Evolutionary conservation across 129 eudicot genomes (phyloP).

Genomic region (Chrysanthemum makinoi): DNA sequence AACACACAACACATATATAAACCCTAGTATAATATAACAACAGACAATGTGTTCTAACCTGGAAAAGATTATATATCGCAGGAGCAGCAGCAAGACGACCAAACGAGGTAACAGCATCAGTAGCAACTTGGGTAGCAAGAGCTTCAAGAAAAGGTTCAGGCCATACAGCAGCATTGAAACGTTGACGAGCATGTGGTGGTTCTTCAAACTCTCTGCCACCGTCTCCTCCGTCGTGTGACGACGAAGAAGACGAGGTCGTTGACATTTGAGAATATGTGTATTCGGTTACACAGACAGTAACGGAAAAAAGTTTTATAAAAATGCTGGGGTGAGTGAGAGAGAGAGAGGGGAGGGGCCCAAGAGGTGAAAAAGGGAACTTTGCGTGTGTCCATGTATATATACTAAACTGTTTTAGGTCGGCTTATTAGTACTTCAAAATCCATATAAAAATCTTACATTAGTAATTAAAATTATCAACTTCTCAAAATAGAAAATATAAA

Average conservation of each 20-base stretch:
- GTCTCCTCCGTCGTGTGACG: conserved; percentile 36
- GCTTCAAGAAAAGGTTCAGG: conserved; percentile 92
- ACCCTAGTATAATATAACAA: not conserved
- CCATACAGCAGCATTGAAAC: conserved; percentile 60
- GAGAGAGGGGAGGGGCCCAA: conserved; percentile 26
- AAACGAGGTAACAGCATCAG: conserved; percentile 51
- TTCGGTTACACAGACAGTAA: conserved; percentile 30
- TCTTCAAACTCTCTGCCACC: conserved; percentile 31
- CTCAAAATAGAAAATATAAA: too few species aligned
- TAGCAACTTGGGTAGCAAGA: conserved; percentile 63
- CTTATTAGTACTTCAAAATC: too few species aligned
- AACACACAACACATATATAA: not conserved
- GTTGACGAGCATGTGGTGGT: conserved; percentile 51
- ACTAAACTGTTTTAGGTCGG: not conserved
- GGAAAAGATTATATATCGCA: conserved; percentile 64
- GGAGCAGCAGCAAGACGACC: conserved; percentile 86
- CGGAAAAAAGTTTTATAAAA: conserved; percentile 23
- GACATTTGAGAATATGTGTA: conserved; percentile 36
- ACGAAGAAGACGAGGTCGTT: conserved; percentile 50
- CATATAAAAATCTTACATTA: too few species aligned
- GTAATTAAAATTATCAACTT: too few species aligned
- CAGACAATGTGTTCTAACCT: conserved; percentile 34
- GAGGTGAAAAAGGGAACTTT: not conserved
- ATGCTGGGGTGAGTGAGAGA: not conserved
- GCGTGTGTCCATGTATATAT: not conserved